Conservation (phyloP, 2,329 filamentous ascomycete genomes). For the Sporothrix dimorphospora region DNA sequence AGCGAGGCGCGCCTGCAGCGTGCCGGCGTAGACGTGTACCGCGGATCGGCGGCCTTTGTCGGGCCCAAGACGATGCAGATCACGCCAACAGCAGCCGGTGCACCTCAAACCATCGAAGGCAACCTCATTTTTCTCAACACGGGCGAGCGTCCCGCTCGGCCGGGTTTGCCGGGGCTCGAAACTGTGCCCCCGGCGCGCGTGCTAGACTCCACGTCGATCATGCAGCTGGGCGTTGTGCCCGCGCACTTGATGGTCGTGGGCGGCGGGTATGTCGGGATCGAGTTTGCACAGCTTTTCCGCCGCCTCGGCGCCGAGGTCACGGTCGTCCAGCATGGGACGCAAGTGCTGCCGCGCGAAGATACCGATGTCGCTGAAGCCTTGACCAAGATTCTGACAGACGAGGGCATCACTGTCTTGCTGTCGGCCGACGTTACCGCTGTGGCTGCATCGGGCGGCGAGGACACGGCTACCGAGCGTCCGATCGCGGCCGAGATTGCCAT, state of each 20-base stretch:
- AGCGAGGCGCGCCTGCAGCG: constrained; percentile 45
- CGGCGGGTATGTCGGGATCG: constrained; percentile 56
- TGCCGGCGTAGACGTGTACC: constrained; percentile 47
- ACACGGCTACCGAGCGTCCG: constrained; percentile 21
- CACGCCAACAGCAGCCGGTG: constrained; percentile 37
- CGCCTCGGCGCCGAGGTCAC: constrained; percentile 55
- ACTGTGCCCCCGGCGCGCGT: constrained; percentile 43
- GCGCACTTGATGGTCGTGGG: constrained; percentile 55
- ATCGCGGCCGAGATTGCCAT: constrained; percentile 13
- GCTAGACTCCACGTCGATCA: constrained; percentile 52
- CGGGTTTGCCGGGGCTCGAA: constrained; percentile 45
- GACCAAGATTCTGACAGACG: constrained; percentile 48
- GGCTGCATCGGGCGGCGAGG: constrained; percentile 28
- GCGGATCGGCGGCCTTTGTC: constrained; percentile 50
- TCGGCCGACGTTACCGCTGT: constrained; percentile 40
- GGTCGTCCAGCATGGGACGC: constrained; percentile 49
- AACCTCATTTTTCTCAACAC: constrained; percentile 52
- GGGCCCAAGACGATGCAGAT: constrained; percentile 46
- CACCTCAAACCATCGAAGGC: constrained; percentile 39
- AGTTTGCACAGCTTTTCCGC: constrained; percentile 57
- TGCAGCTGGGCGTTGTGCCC: constrained; percentile 52
- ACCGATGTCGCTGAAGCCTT: constrained; percentile 50
- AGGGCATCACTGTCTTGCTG: constrained; percentile 44
- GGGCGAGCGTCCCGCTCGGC: constrained; percentile 48
- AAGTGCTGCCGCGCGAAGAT: constrained; percentile 53